Evolutionary conservation across 1,284 basidiomycete genomes (phyloP).

Genomic region (Jaminaea rosea): DNA sequence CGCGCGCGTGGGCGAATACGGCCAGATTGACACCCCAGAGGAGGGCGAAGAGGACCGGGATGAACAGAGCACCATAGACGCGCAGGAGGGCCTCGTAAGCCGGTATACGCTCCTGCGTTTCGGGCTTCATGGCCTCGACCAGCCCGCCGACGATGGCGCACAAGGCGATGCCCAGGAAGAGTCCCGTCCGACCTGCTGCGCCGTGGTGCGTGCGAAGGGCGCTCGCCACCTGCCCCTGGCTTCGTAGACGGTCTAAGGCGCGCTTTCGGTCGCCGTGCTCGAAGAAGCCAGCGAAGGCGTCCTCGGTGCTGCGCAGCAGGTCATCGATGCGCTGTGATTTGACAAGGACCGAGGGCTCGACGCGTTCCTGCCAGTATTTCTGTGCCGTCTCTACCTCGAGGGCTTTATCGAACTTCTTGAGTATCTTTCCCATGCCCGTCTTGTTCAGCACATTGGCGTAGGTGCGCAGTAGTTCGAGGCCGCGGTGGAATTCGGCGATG

Average conservation of each 20-base stretch:
- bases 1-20: conserved; percentile 65
- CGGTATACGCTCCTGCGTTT: conserved; percentile 58
- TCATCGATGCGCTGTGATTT: conserved; percentile 56
- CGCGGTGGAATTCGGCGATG: conserved; percentile 72
- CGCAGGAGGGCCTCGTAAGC: conserved; percentile 67
- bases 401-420: conserved; percentile 88
- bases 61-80: conserved; percentile 66
- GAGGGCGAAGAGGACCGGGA: conserved; percentile 69
- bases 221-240: conserved; percentile 50
- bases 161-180: conserved; percentile 66
- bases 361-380: conserved; percentile 69
- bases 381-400: conserved; percentile 60
- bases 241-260: conserved; percentile 62
- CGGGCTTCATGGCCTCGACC: conserved; percentile 58
- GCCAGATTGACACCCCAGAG: conserved; percentile 69
- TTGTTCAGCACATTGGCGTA: conserved; percentile 68
- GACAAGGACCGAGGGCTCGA: conserved; percentile 51
- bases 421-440: conserved; percentile 72
- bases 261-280: conserved; percentile 74
- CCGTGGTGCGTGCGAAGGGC: conserved; percentile 57
- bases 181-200: conserved; percentile 56
- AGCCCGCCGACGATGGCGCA: conserved; percentile 67
- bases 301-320: conserved; percentile 59
- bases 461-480: conserved; percentile 68
- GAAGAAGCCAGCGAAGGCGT: conserved; percentile 27